Evolutionary conservation across 2,329 filamentous ascomycete species (phyloP).

Genomic region (Diaporthe ampelina): DNA sequence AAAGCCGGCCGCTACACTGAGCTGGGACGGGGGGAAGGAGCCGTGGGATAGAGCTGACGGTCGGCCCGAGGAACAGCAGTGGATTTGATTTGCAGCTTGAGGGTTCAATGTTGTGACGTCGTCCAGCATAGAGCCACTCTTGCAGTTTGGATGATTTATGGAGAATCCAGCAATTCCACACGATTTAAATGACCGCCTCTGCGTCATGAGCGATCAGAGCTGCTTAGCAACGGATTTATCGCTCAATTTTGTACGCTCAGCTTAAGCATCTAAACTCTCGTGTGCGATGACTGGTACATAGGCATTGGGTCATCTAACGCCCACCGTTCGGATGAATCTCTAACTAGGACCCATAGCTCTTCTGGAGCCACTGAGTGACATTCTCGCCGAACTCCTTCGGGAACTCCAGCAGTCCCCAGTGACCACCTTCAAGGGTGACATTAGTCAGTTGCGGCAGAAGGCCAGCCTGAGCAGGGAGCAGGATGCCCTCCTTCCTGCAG

Average conservation of each 20-base stretch:
- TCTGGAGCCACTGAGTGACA: constrained; percentile 31
- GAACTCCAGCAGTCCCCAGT: constrained; percentile 51
- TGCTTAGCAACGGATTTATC: not conserved
- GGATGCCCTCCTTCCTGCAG: constrained; percentile 45
- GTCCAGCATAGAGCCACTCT: too few species aligned
- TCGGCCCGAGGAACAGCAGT: not conserved
- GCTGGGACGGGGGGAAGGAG: not conserved
- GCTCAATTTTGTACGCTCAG: too few species aligned
- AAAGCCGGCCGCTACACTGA: not conserved
- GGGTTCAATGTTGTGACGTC: not conserved
- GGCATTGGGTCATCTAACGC: not conserved
- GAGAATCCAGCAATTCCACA: too few species aligned
- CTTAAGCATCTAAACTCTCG: not conserved
- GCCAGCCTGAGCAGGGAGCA: constrained; percentile 43
- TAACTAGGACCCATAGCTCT: constrained; percentile 14
- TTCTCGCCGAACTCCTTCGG: constrained; percentile 46
- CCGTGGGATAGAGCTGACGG: not conserved
- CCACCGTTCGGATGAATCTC: not conserved
- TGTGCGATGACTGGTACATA: not conserved
- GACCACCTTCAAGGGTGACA: constrained; percentile 46
- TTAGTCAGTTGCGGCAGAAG: constrained; percentile 47
- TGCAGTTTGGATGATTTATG: not conserved
- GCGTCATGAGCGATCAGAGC: not conserved
- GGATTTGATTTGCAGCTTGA: not conserved
- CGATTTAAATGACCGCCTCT: not conserved